Evolutionary conservation across 2,329 filamentous ascomycete species (phyloP).

Genomic region (Phialophora verrucosa): DNA sequence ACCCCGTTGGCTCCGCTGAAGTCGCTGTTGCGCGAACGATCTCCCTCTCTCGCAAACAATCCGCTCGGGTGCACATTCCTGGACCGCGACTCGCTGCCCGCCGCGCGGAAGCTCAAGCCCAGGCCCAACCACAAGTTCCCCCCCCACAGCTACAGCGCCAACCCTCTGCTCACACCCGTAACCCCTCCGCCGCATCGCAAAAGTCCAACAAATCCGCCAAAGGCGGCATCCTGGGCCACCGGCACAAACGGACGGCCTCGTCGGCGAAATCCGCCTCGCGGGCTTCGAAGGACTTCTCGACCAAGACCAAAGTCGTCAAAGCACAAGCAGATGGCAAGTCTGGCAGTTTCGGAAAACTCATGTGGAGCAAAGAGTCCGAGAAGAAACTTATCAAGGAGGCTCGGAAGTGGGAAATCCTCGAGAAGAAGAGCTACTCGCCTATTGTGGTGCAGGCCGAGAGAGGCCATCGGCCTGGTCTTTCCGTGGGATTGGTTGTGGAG

Average conservation of each 20-base stretch:
- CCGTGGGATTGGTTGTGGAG: constrained; percentile 35
- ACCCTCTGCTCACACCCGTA: constrained; percentile 9
- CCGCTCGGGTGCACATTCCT: constrained; percentile 31
- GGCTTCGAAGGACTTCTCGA: constrained; percentile 17
- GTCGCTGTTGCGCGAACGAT: constrained; percentile 37
- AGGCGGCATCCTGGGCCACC: constrained; percentile 23
- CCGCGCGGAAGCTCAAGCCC: constrained; percentile 21
- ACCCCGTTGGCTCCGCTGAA: constrained; percentile 29
- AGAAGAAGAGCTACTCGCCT: constrained; percentile 35
- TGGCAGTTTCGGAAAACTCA: constrained; percentile 10
- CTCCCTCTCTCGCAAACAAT: constrained; percentile 37
- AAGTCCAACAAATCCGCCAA: constrained; percentile 16
- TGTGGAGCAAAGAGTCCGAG: constrained; percentile 29
- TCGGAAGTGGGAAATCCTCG: constrained; percentile 34
- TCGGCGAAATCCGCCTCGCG: constrained; percentile 19
- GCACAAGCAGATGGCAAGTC: constrained; percentile 17
- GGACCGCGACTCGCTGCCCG: constrained; percentile 27
- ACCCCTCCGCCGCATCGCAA: constrained; percentile 5
- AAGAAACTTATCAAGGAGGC: constrained; percentile 32
- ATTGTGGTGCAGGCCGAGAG: constrained; percentile 34
- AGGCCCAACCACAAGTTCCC: neutral
- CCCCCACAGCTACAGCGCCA: neutral
- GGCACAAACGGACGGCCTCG: constrained; percentile 28
- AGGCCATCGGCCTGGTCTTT: constrained; percentile 35
- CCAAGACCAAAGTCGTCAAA: constrained; percentile 31